Evolutionary conservation across 371 early-diverging fungal species (phyloP).

Genomic region (Lichtheimia ramosa): DNA sequence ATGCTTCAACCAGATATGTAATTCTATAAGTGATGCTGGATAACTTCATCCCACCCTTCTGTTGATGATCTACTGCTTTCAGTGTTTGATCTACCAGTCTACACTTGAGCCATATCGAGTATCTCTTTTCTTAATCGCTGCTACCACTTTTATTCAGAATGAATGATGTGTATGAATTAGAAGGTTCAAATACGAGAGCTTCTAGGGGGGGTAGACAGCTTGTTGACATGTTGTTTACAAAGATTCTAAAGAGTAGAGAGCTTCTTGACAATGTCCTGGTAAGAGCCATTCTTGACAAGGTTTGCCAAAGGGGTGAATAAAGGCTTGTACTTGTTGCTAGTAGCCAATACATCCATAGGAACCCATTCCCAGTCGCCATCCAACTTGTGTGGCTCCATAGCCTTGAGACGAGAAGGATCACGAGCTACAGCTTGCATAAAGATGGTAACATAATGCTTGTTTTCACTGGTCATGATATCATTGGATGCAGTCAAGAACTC

Average conservation of each 20-base stretch:
- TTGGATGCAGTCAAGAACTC: conserved; percentile 56
- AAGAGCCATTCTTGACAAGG: background rate
- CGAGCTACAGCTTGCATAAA: conserved; percentile 46
- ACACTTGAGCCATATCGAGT: too few species aligned
- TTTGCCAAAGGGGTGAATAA: conserved; percentile 43
- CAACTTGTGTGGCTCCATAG: conserved; percentile 64
- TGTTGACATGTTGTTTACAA: too few species aligned
- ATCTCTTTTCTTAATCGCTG: too few species aligned
- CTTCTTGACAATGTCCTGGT: background rate
- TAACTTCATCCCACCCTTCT: too few species aligned
- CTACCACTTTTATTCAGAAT: too few species aligned
- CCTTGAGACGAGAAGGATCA: conserved; percentile 17
- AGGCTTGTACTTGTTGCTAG: conserved; percentile 38
- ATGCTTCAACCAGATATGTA: too few species aligned
- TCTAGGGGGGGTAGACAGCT: too few species aligned
- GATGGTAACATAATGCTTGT: conserved; percentile 66
- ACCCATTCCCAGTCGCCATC: conserved; percentile 60
- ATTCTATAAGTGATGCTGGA: too few species aligned
- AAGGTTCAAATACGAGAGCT: too few species aligned
- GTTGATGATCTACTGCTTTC: too few species aligned
- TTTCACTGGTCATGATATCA: conserved; percentile 51
- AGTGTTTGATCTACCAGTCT: too few species aligned
- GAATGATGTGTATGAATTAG: too few species aligned
- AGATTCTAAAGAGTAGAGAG: background rate
- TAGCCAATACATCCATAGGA: conserved; percentile 19